Evolutionary conservation across 495 filamentous ascomycete species (phyloP).

Genomic region (Talaromyces trachyspermus): DNA sequence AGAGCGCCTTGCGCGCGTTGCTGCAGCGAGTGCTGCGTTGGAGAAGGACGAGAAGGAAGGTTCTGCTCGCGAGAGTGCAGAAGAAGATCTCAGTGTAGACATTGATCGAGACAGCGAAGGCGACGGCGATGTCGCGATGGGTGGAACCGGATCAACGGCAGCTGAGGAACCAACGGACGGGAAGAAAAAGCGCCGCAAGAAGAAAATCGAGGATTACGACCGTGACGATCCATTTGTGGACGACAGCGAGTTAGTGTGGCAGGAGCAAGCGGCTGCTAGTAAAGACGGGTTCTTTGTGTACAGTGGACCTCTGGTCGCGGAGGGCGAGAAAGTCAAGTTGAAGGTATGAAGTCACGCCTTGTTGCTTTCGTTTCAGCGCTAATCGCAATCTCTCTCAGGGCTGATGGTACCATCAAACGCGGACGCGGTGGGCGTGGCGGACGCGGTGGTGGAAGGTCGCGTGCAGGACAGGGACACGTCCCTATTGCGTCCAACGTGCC

Average conservation of each 20-base stretch:
- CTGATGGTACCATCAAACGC: slow-evolving; percentile 69
- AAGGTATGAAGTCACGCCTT: slow-evolving; percentile 45
- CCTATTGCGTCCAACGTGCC: slow-evolving; percentile 33
- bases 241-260: slow-evolving; percentile 91
- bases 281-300: slow-evolving; percentile 91
- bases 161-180: slow-evolving; percentile 43
- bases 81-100: slow-evolving; percentile 38
- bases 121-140: slow-evolving; percentile 71
- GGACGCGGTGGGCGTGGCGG: slow-evolving; percentile 67
- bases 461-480: slow-evolving; percentile 30
- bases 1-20: slow-evolving; percentile 70
- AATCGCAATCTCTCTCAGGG: slow-evolving; percentile 32
- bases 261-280: slow-evolving; percentile 87
- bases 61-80: slow-evolving; percentile 64
- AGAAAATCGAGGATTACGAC: slow-evolving; percentile 93
- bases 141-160: slow-evolving; percentile 42
- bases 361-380: neutral
- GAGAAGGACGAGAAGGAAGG: slow-evolving; percentile 56
- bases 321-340: slow-evolving; percentile 81
- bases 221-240: slow-evolving; percentile 96
- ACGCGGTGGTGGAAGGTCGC: slow-evolving; percentile 38
- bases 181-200: slow-evolving; percentile 59
- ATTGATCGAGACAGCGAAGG: slow-evolving; percentile 46
- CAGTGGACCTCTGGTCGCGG: slow-evolving; percentile 74
- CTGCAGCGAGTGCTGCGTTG: slow-evolving; percentile 72